Evolutionary conservation across 2,329 filamentous ascomycete genomes (phyloP).

Genomic region (Pseudopithomyces chartarum): DNA sequence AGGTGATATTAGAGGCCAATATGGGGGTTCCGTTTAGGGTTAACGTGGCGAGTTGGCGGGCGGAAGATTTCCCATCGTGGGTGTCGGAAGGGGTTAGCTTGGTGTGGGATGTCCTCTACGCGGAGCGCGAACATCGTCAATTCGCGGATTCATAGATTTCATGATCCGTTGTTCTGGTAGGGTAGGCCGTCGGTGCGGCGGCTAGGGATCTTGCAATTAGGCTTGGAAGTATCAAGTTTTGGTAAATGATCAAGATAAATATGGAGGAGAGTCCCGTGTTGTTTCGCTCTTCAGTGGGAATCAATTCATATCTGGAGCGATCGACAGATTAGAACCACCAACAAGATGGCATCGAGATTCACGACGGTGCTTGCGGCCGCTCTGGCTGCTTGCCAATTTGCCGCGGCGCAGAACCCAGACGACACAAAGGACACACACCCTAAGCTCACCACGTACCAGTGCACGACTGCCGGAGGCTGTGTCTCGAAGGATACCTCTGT

Average conservation of each 20-base stretch:
- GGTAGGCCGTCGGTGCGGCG: neutral
- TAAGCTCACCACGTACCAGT: constrained; percentile 33
- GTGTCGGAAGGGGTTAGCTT: neutral
- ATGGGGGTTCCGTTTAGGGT: neutral
- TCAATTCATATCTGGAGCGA: neutral
- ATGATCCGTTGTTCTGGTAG: neutral
- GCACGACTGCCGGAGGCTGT: constrained; percentile 37
- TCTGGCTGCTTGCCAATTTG: neutral
- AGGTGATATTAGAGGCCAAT: neutral
- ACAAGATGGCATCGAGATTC: neutral
- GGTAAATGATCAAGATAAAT: neutral
- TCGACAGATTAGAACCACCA: neutral
- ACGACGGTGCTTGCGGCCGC: neutral
- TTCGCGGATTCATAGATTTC: neutral
- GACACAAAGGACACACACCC: constrained; percentile 42
- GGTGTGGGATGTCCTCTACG: neutral
- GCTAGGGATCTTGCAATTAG: neutral
- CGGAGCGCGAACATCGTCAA: neutral
- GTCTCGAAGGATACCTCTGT: constrained; percentile 31
- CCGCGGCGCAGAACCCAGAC: constrained; percentile 16
- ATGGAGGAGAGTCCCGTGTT: neutral
- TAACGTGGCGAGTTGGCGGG: neutral
- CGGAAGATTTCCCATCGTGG: constrained; percentile 1
- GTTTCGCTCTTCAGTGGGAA: neutral
- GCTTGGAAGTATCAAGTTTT: neutral